phyloP scores from a whole-genome alignment of 257 asterid genomes.

The Nicotiana attenuata region DNA sequence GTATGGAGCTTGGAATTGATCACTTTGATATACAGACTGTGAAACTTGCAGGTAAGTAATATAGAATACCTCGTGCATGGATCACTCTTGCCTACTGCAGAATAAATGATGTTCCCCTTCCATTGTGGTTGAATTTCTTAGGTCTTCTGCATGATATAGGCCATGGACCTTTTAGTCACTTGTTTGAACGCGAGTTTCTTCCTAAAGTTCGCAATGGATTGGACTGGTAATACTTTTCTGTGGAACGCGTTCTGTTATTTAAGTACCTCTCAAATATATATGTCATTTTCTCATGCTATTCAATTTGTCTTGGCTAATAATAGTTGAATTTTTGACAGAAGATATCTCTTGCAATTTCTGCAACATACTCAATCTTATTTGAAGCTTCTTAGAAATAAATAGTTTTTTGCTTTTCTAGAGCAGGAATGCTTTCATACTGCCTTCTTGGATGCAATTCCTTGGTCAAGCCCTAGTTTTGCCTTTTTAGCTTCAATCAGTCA shows the following conservation, averaged over 20 bases:
- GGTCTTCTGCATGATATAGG: slow-evolving; percentile 96
- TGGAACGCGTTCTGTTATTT: not conserved
- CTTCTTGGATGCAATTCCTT: slow-evolving; percentile 1
- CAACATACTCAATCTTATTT: not conserved
- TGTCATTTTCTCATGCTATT: not conserved
- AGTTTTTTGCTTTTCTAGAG: not conserved
- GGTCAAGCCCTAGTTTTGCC: not conserved
- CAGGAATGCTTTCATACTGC: not conserved
- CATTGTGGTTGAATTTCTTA: slow-evolving; percentile 21
- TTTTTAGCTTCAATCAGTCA: not conserved
- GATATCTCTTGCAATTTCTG: not conserved
- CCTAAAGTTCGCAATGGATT: slow-evolving; percentile 54
- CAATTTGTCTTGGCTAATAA: not conserved
- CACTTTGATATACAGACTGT: slow-evolving; percentile 68
- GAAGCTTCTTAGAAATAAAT: not conserved
- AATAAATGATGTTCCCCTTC: slow-evolving; percentile 15
- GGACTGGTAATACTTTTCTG: slow-evolving; percentile 51
- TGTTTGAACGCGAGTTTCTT: slow-evolving; percentile 89
- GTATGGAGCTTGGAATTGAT: slow-evolving; percentile 84
- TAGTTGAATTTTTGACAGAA: not conserved
- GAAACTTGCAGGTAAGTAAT: slow-evolving; percentile 74
- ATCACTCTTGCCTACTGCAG: slow-evolving; percentile 14
- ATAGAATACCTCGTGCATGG: not conserved
- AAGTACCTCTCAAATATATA: not conserved
- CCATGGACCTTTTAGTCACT: slow-evolving; percentile 95